Evolutionary conservation across 2,329 filamentous ascomycete species (phyloP).

Genomic region (Daldinia sp.): DNA sequence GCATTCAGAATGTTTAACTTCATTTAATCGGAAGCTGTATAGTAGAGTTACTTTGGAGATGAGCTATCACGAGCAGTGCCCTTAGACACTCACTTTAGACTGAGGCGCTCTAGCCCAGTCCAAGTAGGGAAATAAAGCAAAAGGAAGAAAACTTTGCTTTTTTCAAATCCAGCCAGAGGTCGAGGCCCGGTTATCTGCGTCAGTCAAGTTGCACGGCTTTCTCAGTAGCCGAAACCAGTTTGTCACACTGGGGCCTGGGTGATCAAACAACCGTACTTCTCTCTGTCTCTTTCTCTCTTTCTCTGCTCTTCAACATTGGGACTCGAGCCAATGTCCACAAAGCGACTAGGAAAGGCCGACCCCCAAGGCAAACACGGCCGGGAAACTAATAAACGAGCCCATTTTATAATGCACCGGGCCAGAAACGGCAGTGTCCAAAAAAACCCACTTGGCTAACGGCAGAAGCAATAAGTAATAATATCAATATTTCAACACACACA

Average conservation of each 20-base stretch:
- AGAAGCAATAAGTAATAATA: neutral
- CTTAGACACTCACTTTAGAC: neutral
- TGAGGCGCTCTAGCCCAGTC: neutral
- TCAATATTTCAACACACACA: neutral
- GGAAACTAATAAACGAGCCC: neutral
- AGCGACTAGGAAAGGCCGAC: neutral
- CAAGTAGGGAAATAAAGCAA: neutral
- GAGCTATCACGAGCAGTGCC: neutral
- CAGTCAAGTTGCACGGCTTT: slow-evolving; percentile 26
- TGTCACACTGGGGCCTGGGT: slow-evolving; percentile 24
- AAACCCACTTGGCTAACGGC: neutral
- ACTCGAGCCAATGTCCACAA: slow-evolving; percentile 12
- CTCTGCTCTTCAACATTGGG: slow-evolving; percentile 3
- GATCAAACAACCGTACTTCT: slow-evolving; percentile 34
- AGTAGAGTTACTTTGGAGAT: neutral
- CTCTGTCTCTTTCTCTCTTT: no score
- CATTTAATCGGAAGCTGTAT: neutral
- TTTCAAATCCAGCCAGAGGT: slow-evolving; percentile 10
- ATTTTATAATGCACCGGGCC: slow-evolving; percentile 5
- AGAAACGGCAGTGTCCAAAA: neutral
- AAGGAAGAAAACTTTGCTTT: slow-evolving; percentile 7
- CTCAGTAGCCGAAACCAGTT: slow-evolving; percentile 40
- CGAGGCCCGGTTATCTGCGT: slow-evolving; percentile 35
- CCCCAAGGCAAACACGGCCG: neutral
- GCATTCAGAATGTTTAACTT: neutral